Evolutionary conservation across 805 yeast genomes (phyloP).

Genomic region (Saturnispora zaruensis): DNA sequence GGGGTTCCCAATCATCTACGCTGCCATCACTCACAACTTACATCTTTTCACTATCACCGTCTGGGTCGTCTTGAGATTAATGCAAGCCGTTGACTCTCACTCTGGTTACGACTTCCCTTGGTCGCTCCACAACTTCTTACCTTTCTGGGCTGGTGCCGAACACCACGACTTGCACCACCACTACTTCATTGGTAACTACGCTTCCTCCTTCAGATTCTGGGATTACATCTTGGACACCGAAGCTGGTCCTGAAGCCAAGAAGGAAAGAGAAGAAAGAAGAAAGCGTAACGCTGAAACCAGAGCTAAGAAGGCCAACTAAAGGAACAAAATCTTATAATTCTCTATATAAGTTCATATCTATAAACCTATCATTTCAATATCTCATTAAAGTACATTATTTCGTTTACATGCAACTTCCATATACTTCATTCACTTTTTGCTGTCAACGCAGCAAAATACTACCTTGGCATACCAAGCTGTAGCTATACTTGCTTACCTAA

Average conservation of each 20-base stretch:
- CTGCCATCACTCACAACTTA: constrained; percentile 36
- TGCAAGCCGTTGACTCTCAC: constrained; percentile 55
- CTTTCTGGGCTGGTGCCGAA: constrained; percentile 60
- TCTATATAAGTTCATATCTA: neutral
- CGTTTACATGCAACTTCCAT: too few species aligned
- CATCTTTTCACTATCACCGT: constrained; percentile 46
- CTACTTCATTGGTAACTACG: constrained; percentile 50
- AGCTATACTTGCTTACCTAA: too few species aligned
- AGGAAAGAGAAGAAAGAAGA: constrained; percentile 37
- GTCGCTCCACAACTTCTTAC: constrained; percentile 48
- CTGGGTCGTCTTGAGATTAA: constrained; percentile 46
- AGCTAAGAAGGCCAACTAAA: constrained; percentile 15
- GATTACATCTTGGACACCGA: constrained; percentile 45
- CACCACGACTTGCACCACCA: constrained; percentile 57
- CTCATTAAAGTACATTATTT: neutral
- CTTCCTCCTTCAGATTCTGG: constrained; percentile 53
- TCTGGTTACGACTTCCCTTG: constrained; percentile 58
- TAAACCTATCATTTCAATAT: neutral
- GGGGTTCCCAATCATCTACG: constrained; percentile 50
- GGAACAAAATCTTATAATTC: neutral
- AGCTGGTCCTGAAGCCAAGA: constrained; percentile 47
- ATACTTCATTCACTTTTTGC: too few species aligned
- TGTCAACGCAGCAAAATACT: too few species aligned
- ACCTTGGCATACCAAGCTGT: too few species aligned
- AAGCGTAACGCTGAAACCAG: constrained; percentile 33